Evolutionary conservation across 192 early-diverging fungal genomes (phyloP), one percentile per base, ranked within the genome.

Genomic region (Backusella luteola): DNA sequence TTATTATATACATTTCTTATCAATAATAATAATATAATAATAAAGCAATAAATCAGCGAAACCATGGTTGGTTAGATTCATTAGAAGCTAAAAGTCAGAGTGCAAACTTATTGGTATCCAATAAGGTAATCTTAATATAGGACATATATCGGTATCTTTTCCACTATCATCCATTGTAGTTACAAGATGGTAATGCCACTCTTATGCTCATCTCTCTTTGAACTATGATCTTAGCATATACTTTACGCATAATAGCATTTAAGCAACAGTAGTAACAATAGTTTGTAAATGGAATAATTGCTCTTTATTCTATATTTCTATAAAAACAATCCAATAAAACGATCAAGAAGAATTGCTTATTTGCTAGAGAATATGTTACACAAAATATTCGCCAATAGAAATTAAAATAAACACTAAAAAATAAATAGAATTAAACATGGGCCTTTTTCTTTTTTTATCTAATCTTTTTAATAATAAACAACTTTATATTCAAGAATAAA

Each of bases 11-110:
- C 17, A 49, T 49, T 49, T 63, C 56, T 26, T 63, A 63, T 63
- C 23, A 29, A 9, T 9, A 19, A 4, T 44, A 44, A 44, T 3
- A 49, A 49, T 49, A 49, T 49, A 49, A 49, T 44, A 44, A 44
- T 44, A 44, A 49, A 49, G 46, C 7, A 63, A 63, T 63, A 63
- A 63, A 63, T 26, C 56, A 63, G 14, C 23, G 26, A 29, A 29
- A 29, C 56, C 26, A 63, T 63, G 56, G 56, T 63, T 63, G 56
- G 56, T 63, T 63, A 29, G 56, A 63, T 63, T 63, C 8, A 63
- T 49, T 63, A 63, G 12, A 63, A 63, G 56, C 56, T 63, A 63
- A 63, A 63, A 63, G 56, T 63, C 56, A 63, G 56, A 63, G 56
- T 29, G 56, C 19, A 44, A 44, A 44, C 42, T 44, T 44, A 44